These are phyloP conservation scores for Edaphochlamys debaryana DNA, from an alignment of 139 green algal genomes.

Conservation along the genomic window DNA sequence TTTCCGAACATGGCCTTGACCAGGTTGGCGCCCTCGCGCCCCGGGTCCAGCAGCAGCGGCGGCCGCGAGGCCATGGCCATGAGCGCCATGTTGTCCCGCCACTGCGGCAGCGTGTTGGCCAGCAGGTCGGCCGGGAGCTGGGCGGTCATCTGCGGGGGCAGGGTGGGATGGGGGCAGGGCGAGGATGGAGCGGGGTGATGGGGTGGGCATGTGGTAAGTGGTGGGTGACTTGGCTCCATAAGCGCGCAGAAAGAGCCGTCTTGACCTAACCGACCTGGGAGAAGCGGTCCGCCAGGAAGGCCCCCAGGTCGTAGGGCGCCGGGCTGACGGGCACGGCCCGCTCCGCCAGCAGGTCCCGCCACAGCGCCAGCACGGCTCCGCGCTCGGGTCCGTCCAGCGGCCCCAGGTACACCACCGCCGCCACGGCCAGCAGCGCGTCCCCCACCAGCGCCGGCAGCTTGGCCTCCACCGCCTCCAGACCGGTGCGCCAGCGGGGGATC, in stretches of 20 bases:
- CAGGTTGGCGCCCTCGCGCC: conserved; percentile 33
- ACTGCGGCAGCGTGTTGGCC: conserved; percentile 29
- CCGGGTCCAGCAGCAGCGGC: conserved; percentile 44
- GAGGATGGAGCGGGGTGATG: background rate
- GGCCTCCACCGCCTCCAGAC: conserved; percentile 19
- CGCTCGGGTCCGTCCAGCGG: conserved; percentile 44
- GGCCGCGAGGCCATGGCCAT: conserved; percentile 23
- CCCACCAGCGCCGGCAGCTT: conserved; percentile 42
- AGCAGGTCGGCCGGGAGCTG: conserved; percentile 19
- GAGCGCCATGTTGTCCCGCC: conserved; percentile 40
- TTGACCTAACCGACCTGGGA: conserved; percentile 12
- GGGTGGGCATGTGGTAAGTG: no score
- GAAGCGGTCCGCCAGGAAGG: conserved; percentile 22
- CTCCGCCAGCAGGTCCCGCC: conserved; percentile 31
- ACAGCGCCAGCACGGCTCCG: conserved; percentile 32
- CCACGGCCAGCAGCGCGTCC: conserved; percentile 41
- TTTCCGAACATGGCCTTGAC: conserved; percentile 47
- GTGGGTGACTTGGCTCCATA: no score
- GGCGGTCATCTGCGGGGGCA: conserved; percentile 5
- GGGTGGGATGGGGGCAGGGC: background rate
- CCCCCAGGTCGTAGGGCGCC: conserved; percentile 25
- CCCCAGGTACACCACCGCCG: conserved; percentile 38
- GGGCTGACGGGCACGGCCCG: conserved; percentile 34
- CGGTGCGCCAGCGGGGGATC: conserved; percentile 6
- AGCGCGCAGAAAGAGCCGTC: no score